These are phyloP conservation scores for Ophiosphaerella herpotricha DNA, from an alignment of 2,329 filamentous ascomycete genomes.

Conservation along the genomic window DNA sequence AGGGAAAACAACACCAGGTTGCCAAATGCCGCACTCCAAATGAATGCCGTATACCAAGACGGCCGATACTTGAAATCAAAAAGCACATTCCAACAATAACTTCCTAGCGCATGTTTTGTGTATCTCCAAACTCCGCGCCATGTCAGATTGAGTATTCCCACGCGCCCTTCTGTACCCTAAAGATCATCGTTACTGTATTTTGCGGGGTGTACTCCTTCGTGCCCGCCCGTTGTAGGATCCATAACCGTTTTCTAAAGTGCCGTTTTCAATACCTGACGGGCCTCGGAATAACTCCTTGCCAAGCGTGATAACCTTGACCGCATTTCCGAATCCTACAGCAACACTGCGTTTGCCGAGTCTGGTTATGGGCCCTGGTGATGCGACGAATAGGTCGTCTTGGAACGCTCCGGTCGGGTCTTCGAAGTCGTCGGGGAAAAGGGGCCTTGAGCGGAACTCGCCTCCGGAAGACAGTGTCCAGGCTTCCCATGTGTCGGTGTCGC, in stretches of 20 bases:
- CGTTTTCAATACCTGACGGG: slow-evolving; percentile 10
- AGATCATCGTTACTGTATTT: slow-evolving; percentile 13
- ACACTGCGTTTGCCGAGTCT: slow-evolving; percentile 67
- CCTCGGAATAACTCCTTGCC: slow-evolving; percentile 67
- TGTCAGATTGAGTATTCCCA: too few relatives aligned
- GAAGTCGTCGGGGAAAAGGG: slow-evolving; percentile 34
- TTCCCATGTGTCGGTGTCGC: slow-evolving; percentile 54
- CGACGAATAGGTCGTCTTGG: slow-evolving; percentile 64
- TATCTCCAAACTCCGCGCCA: too few relatives aligned
- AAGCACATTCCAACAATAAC: too few relatives aligned
- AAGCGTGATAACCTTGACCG: slow-evolving; percentile 71
- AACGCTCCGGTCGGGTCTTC: slow-evolving; percentile 16
- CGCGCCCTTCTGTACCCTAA: too few relatives aligned
- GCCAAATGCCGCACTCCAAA: too few relatives aligned
- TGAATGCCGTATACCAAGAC: too few relatives aligned
- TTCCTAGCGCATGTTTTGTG: too few relatives aligned
- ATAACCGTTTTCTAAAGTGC: slow-evolving; percentile 12
- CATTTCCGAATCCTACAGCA: slow-evolving; percentile 73
- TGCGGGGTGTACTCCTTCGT: slow-evolving; percentile 15
- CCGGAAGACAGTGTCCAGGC: slow-evolving; percentile 57
- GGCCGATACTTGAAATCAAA: too few relatives aligned
- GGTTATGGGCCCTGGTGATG: slow-evolving; percentile 67
- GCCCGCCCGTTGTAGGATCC: slow-evolving; percentile 15
- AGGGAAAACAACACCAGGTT: too few relatives aligned
- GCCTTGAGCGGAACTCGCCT: slow-evolving; percentile 51